Conservation (phyloP, 257 asterid species). For the Thymus quinquecostatus region DNA sequence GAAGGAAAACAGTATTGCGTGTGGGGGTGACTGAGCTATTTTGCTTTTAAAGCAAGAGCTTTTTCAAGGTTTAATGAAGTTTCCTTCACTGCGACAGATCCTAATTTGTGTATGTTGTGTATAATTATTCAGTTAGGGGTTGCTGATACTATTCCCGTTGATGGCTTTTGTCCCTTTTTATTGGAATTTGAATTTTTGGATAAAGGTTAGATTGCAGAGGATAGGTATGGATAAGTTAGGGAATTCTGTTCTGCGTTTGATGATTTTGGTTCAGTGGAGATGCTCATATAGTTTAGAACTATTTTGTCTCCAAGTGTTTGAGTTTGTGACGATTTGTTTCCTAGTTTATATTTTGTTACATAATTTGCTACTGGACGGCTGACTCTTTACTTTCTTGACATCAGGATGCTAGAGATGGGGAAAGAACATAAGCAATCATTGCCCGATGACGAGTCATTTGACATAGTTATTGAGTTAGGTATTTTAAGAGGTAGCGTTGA, state of each 20-base stretch:
- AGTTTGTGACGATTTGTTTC: conserved; percentile 16
- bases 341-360: conserved; percentile 2
- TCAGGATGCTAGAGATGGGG: conserved; percentile 85
- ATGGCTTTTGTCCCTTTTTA: not conserved
- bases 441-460: conserved; percentile 85
- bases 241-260: not conserved
- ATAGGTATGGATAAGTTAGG: not conserved
- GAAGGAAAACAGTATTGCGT: not conserved
- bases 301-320: conserved; percentile 15
- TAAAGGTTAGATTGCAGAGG: not conserved
- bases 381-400: conserved; percentile 39
- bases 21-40: not conserved
- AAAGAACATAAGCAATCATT: conserved; percentile 67
- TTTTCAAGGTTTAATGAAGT: not conserved
- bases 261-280: not conserved
- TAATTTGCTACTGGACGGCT: conserved; percentile 33
- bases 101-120: not conserved
- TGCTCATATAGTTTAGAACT: not conserved
- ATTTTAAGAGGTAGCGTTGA: conserved; percentile 60
- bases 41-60: not conserved
- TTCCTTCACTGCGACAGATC: not conserved
- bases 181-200: not conserved
- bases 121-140: not conserved
- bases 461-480: conserved; percentile 71
- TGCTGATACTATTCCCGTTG: not conserved